Evolutionary conservation across 495 filamentous ascomycete genomes (phyloP).

Genomic region (Hapsidospora chrysogenum): DNA sequence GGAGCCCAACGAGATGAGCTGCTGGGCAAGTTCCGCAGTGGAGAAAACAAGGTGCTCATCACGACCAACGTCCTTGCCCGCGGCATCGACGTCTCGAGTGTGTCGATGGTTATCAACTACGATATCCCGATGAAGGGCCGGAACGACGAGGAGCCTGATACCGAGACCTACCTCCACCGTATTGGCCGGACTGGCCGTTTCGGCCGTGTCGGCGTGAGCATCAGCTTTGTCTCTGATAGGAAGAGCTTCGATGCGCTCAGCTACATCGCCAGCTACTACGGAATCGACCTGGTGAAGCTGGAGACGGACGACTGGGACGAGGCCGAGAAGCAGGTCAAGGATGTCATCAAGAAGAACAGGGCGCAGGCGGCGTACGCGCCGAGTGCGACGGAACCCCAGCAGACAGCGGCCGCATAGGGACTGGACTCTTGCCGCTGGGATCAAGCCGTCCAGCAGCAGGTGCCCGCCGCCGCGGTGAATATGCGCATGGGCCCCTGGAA

Average conservation of each 20-base stretch:
- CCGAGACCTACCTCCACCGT: conserved; percentile 92
- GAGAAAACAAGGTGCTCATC: conserved; percentile 89
- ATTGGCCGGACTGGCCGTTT: conserved; percentile 96
- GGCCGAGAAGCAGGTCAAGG: conserved; percentile 67
- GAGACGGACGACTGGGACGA: conserved; percentile 62
- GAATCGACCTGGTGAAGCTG: conserved; percentile 33
- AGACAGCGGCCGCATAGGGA: background rate
- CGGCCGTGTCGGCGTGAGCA: conserved; percentile 88
- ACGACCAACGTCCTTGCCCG: conserved; percentile 95
- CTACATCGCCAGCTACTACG: conserved; percentile 56
- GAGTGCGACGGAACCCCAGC: conserved; percentile 7
- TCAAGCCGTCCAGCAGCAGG: too few relatives aligned
- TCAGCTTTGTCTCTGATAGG: conserved; percentile 74
- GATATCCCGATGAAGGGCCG: conserved; percentile 46
- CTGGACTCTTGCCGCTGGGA: too few relatives aligned
- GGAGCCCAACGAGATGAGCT: conserved; percentile 68
- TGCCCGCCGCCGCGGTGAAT: too few relatives aligned
- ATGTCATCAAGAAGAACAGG: conserved; percentile 64
- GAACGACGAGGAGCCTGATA: conserved; percentile 43
- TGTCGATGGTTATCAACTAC: conserved; percentile 97
- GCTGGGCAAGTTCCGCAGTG: conserved; percentile 74
- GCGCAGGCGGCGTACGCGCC: conserved; percentile 44
- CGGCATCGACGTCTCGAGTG: conserved; percentile 92
- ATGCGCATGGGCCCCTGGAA: too few relatives aligned
- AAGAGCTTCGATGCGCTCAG: conserved; percentile 59